Percentiles rank a stretch among this genome's conserved stretches.
Conservation (phyloP, 352 stramenopile species). For the Elongisporangium anandrum region DNA sequence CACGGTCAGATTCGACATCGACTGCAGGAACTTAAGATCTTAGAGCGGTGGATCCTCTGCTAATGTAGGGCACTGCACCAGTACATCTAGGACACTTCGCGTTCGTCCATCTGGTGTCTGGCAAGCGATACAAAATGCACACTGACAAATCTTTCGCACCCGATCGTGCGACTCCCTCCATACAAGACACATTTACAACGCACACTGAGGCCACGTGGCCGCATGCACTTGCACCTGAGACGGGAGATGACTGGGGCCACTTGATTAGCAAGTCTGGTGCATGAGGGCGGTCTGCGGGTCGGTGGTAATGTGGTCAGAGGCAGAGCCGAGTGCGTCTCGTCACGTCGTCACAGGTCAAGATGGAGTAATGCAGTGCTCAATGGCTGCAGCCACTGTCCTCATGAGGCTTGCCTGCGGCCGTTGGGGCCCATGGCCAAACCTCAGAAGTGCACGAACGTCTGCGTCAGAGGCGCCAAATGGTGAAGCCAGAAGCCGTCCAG, state of each 20-base stretch:
- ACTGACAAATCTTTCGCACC: no score
- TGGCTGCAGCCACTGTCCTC: not conserved
- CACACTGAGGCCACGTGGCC: not conserved
- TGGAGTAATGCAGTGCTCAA: not conserved
- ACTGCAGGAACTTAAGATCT: no score
- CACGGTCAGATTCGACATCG: no score
- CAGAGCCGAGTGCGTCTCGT: not conserved
- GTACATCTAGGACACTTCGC: not conserved
- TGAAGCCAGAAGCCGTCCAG: not conserved
- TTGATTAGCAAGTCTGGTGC: not conserved
- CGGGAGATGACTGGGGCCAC: not conserved
- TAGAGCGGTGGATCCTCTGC: not conserved
- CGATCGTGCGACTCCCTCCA: not conserved
- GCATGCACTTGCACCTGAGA: not conserved
- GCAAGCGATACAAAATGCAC: not conserved
- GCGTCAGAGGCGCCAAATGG: not conserved
- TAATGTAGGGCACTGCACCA: not conserved
- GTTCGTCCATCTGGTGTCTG: not conserved
- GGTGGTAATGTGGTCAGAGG: not conserved
- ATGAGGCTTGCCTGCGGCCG: not conserved
- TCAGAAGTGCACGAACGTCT: not conserved
- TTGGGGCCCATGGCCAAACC: not conserved
- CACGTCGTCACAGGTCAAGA: not conserved
- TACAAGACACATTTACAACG: not conserved
- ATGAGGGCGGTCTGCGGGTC: no score